Conservation (phyloP, 805 yeast genomes). For the Wickerhamiella musiphila region DNA sequence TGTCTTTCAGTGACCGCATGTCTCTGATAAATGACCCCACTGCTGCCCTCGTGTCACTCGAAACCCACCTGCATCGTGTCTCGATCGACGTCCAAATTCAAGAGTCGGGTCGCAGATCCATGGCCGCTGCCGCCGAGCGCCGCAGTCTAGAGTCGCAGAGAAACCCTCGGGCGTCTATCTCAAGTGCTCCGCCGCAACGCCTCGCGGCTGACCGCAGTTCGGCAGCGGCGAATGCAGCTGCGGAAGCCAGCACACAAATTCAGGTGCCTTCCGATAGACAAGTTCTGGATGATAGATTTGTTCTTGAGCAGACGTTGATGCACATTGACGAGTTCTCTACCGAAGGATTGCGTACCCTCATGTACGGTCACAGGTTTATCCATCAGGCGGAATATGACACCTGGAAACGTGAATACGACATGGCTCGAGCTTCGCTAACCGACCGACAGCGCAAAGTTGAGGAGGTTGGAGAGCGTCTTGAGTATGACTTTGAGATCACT, state of each 20-base stretch:
- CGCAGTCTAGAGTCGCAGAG: not conserved
- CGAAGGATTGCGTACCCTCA: conserved; percentile 80
- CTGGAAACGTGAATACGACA: conserved; percentile 54
- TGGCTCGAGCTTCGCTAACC: conserved; percentile 59
- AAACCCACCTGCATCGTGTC: conserved; percentile 10
- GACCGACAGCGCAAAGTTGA: conserved; percentile 55
- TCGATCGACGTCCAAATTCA: conserved; percentile 10
- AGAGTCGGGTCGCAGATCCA: conserved; percentile 13
- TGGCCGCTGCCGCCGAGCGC: not conserved
- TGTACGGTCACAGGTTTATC: conserved; percentile 68
- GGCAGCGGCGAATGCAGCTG: not conserved
- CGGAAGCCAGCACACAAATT: not conserved
- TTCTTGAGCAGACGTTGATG: conserved; percentile 68
- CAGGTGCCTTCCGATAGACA: not conserved
- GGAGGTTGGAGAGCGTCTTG: conserved; percentile 54
- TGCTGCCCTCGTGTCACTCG: conserved; percentile 6
- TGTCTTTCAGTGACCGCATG: conserved; percentile 3
- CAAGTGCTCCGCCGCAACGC: not conserved
- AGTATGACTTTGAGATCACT: conserved; percentile 43
- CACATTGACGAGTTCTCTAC: conserved; percentile 90
- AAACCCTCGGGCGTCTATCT: not conserved
- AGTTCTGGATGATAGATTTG: conserved; percentile 44
- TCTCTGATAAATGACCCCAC: conserved; percentile 2
- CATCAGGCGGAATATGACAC: conserved; percentile 35
- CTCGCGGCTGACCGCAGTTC: not conserved